Evolutionary conservation across 2,329 filamentous ascomycete genomes (phyloP).

Genomic region (Tolypocladium album): DNA sequence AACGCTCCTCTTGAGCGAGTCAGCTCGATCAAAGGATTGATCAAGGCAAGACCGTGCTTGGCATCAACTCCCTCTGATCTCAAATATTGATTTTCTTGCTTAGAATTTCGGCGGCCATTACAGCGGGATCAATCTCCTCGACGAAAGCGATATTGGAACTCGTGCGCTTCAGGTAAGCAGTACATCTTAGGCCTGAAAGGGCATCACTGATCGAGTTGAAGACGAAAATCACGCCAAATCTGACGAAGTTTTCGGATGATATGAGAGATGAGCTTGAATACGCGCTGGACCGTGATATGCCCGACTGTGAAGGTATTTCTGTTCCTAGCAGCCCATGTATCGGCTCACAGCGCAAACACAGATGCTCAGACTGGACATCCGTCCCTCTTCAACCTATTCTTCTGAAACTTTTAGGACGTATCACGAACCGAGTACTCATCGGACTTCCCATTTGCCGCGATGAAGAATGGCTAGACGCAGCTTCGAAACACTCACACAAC

Average conservation of each 20-base stretch:
- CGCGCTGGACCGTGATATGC: not conserved
- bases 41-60: not conserved
- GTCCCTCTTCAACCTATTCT: constrained; percentile 3
- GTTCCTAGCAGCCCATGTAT: not conserved
- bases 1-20: constrained; percentile 2
- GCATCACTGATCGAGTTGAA: not conserved
- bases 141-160: constrained; percentile 4
- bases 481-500: constrained; percentile 2
- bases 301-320: constrained; percentile 3
- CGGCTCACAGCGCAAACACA: not conserved
- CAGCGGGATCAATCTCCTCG: constrained; percentile 3
- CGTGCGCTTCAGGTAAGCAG: constrained; percentile 4
- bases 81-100: not conserved
- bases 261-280: constrained; percentile 6
- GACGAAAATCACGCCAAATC: constrained; percentile 5
- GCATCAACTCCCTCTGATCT: not conserved
- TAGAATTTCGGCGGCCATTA: constrained; percentile 7
- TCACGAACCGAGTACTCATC: constrained; percentile 4
- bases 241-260: constrained; percentile 1
- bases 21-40: constrained; percentile 4
- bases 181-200: not conserved
- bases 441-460: constrained; percentile 4
- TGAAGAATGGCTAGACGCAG: constrained; percentile 2
- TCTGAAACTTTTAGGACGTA: not conserved
- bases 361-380: constrained; percentile 2